Evolutionary conservation across 768 basidiomycete genomes (phyloP).

Genomic region (Omphalotus guepiniiformis): DNA sequence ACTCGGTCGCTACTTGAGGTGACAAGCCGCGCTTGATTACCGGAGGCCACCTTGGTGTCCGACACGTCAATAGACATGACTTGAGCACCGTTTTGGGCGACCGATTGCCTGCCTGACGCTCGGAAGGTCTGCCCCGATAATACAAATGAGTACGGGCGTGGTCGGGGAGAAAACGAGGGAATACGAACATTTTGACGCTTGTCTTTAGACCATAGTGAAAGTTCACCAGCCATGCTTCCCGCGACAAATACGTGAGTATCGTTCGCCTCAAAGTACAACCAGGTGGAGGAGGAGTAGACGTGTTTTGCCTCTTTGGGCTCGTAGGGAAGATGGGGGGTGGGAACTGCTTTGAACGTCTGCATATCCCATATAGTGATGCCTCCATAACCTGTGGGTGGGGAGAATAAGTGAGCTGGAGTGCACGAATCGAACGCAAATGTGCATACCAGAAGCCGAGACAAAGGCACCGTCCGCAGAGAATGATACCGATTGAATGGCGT

Average conservation of each 20-base stretch:
- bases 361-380: slow-evolving; percentile 1
- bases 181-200: background rate
- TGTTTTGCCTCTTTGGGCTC: background rate
- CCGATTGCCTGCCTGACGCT: too few species aligned
- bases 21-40: background rate
- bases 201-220: background rate
- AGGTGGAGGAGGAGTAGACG: background rate
- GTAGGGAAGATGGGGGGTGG: background rate
- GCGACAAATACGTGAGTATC: background rate
- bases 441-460: too few species aligned
- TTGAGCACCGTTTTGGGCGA: background rate
- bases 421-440: too few species aligned
- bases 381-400: slow-evolving; percentile 3
- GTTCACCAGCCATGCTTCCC: background rate
- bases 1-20: background rate
- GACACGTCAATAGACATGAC: background rate
- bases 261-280: background rate
- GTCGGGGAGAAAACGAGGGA: background rate
- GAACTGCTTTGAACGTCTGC: background rate
- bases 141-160: background rate
- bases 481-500: too few species aligned
- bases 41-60: background rate
- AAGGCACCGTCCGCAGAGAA: too few species aligned
- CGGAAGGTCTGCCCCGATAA: background rate
- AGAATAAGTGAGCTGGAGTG: too few species aligned